Evolutionary conservation across 202 grass and related monocot genomes (phyloP), one percentile per base, ranked within the genome.

Genomic region (Panicum hallii): DNA sequence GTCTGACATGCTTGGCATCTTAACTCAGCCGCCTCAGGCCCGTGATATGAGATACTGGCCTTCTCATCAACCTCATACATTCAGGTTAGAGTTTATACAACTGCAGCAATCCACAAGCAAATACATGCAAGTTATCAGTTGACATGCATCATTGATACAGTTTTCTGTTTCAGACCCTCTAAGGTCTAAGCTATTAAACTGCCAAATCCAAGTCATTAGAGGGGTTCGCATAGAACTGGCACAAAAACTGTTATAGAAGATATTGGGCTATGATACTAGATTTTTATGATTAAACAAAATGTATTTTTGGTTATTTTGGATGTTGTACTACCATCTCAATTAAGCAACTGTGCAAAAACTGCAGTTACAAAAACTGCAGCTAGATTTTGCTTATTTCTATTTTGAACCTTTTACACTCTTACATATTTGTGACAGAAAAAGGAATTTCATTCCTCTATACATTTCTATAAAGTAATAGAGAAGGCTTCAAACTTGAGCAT

Each of bases 21-120:
- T 79, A 1, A 12, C 82, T 2, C 86, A 89, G 15, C 89, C 92
- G 4, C 9, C 79, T 40, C 19, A 91, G 42, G 77, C 56, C 44
- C 83, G 86, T 17, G 82, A 89, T 48, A 74, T 87, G 68, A 85
- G 47, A 67, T 62, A 75, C 16, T 94, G 83, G 92, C 86, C 92
- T 1, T 43, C 15, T 67, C 50, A 87, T 67, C 58, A 87, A 7
- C 82, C 82, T 53, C 46, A 4, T 14, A 80, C 86, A 22, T 93
- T 91, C 82, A 93, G 73, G 91, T 88, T 30, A 85, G 73, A 14
- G 64, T 5, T 1, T 14, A 6, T 5, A 45, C 1, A 7, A 56
- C 19, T 75, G 20, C 69, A 72, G 14, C 2, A 49, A 9, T 49
- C 6, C 0, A n/a, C 53, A 30, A 30, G 12, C 12, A 71, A 46